Evolutionary conservation across 1,284 basidiomycete species (phyloP).

Genomic region (Tilletia setariae): DNA sequence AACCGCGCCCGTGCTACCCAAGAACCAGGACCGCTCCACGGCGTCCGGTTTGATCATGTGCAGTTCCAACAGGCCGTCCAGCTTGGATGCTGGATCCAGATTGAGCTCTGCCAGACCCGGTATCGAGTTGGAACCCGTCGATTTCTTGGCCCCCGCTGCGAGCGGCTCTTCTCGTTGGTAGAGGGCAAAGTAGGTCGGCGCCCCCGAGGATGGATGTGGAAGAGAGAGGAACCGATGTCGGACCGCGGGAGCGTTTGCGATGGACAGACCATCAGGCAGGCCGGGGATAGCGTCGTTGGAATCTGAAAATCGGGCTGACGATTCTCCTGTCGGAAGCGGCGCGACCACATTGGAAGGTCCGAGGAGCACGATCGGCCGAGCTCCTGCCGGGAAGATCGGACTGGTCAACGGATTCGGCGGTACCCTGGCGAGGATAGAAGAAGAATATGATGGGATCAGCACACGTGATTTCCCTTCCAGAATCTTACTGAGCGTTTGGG

Average conservation of each 20-base stretch:
- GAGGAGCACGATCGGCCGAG: constrained; percentile 7
- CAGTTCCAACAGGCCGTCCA: constrained; percentile 12
- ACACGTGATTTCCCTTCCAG: no score
- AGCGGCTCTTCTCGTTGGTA: not conserved
- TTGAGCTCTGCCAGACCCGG: not conserved
- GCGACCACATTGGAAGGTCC: constrained; percentile 6
- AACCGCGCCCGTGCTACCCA: constrained; percentile 9
- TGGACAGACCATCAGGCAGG: not conserved
- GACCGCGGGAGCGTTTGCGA: not conserved
- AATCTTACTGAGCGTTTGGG: not conserved
- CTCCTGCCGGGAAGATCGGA: constrained; percentile 2
- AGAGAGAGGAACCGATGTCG: constrained; percentile 13
- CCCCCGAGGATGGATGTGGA: not conserved
- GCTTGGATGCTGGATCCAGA: not conserved
- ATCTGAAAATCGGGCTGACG: not conserved
- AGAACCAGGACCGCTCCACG: constrained; percentile 11
- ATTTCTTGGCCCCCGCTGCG: not conserved
- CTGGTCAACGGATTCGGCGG: constrained; percentile 1
- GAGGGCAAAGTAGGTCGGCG: constrained; percentile 5
- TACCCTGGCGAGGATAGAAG: not conserved
- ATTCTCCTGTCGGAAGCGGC: not conserved
- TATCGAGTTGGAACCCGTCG: not conserved
- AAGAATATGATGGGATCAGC: no score
- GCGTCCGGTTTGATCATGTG: constrained; percentile 1
- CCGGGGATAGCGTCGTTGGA: not conserved